Base-by-base conservation (phyloP, 208 protist genomes). In the Acanthamoeba royreba region DNA sequence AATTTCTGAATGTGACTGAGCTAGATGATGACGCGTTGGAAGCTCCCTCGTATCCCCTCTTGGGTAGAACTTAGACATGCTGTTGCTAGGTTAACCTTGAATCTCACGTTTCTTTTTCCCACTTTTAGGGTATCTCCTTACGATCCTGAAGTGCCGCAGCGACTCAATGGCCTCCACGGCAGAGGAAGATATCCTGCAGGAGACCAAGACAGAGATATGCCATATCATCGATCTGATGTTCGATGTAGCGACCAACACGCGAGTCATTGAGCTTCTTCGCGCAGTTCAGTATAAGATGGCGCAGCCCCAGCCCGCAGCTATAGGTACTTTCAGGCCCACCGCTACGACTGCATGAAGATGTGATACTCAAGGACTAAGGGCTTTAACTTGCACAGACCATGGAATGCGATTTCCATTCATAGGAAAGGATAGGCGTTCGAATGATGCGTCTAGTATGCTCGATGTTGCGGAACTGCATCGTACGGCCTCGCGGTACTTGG, bases 171-270 rank as follows among this genome's bases (percentile, higher is more conserved):
- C 53, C 46, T 35, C 46, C 17, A 15, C 31, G 13, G 33, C 46
- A 25, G 81, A 89, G 47, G 81, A 89, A 40, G 81, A 1, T 4
- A 55, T 63, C 9, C 81, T 89, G 81, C 22, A 17, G 15, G 81
- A 22, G 25, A 92, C 87, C 8, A 92, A 92, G 33, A 43, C 43
- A 40, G 87, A 92, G 46, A 77, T 92, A 13, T 77, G 49, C 46
- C 43, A 69, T 17, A 92, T 92, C 19, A 7, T 92, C 13, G 43
- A 92, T 35, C 87, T 92, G 28, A 92, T 92, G 87, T 92, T 77
- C 25, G 87, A 92, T 43, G 43, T 92, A 19, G 87, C 87, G 4
- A 19, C 43, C 87, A 92, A 92, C 58, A 92, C 87, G 46, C 40
- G 58, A 22, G 40, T 92, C 2, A 25, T 89, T 22, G 49, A 89